phyloP scores from a whole-genome alignment of 2,329 filamentous ascomycete genomes.

The Zymoseptoria brevis region DNA sequence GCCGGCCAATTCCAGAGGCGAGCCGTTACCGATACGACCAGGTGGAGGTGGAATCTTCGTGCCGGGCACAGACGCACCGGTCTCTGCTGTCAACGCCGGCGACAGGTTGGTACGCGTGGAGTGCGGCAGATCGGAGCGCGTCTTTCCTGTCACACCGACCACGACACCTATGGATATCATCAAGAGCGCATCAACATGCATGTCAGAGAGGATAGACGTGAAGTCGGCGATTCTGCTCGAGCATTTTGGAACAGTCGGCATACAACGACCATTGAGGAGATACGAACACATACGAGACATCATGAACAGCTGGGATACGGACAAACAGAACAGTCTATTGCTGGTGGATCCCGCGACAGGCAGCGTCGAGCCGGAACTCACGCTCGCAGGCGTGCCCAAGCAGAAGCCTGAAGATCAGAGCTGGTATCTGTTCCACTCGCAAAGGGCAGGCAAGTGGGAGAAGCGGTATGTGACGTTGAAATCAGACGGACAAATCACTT shows the following conservation, averaged over 20 bases:
- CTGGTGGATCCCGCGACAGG: constrained; percentile 52
- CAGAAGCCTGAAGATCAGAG: constrained; percentile 58
- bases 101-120: constrained; percentile 69
- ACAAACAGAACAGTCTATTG: constrained; percentile 66
- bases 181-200: constrained; percentile 53
- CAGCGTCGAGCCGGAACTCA: constrained; percentile 52
- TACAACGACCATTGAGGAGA: constrained; percentile 73
- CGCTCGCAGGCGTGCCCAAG: constrained; percentile 55
- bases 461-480: constrained; percentile 73
- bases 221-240: constrained; percentile 67
- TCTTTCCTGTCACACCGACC: constrained; percentile 63
- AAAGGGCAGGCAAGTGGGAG: constrained; percentile 76
- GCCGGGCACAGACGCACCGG: constrained; percentile 63
- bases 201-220: constrained; percentile 57
- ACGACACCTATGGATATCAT: constrained; percentile 71
- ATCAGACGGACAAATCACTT: constrained; percentile 60
- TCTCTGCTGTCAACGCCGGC: constrained; percentile 71
- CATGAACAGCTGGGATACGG: constrained; percentile 86
- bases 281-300: constrained; percentile 84
- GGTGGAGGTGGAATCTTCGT: constrained; percentile 42
- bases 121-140: constrained; percentile 61
- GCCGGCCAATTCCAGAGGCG: constrained; percentile 16
- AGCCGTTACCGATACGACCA: constrained; percentile 31
- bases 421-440: constrained; percentile 71
- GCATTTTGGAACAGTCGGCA: constrained; percentile 63